Evolutionary conservation across 2,329 filamentous ascomycete genomes (phyloP), one percentile per base, ranked within the genome.

Genomic region (Fusarium camptoceras): DNA sequence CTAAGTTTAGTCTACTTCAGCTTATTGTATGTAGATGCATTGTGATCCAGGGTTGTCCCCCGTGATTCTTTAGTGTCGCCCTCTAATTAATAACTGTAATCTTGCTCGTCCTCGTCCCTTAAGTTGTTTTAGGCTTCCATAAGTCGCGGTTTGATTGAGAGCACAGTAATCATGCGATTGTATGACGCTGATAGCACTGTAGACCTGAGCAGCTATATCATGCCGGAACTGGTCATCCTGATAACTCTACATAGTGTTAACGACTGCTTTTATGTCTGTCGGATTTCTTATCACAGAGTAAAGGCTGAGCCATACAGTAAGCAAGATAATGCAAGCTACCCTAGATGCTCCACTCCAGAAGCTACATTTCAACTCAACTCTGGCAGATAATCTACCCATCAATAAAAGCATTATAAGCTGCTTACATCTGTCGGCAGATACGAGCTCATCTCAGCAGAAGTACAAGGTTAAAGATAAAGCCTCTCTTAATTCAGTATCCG

Each of bases 171-270:
- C n/a, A n/a, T n/a, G n/a, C n/a, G n/a, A n/a, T n/a, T n/a, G n/a
- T n/a, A n/a, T n/a, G n/a, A n/a, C n/a, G n/a, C n/a, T n/a, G n/a
- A 37, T n/a, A 37, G 34, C 34, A 37, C 34, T 37, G 34, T 37
- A 37, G n/a, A 6, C 7, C 10, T 12, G 6, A n/a, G 18, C 34
- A 37, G 34, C 18, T n/a, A n/a, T 3, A 12, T 18, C 4, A 5
- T 6, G 6, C 6, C 3, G 6, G 0, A 4, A 4, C 6, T 2
- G 18, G 34, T n/a, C 34, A 7, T n/a, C n/a, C 6, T n/a, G 18
- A 37, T n/a, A 18, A 37, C 6, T n/a, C 18, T 12, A 10, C 10
- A 37, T 18, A n/a, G 34, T 37, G 18, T n/a, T 6, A n/a, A 6
- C 34, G 18, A 12, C 18, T n/a, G n/a, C n/a, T n/a, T 37, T n/a